phyloP scores from a whole-genome alignment of 306 rosid species.

The Rosa chinensis region DNA sequence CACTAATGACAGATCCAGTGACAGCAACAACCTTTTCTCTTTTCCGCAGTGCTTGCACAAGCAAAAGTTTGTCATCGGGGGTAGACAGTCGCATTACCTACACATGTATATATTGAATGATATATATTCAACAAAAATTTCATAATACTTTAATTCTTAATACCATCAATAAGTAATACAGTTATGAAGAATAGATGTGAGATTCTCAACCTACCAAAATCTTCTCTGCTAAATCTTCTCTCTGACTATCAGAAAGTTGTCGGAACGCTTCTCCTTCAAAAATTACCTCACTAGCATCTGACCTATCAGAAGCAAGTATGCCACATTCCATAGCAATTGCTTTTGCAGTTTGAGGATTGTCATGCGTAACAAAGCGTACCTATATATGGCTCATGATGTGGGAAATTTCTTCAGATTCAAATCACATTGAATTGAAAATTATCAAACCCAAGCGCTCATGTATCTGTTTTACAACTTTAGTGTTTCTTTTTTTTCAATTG shows the following conservation, averaged over 20 bases:
- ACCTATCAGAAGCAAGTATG: constrained; percentile 52
- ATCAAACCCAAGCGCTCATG: background rate
- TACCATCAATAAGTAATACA: background rate
- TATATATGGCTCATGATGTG: constrained; percentile 17
- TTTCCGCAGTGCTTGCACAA: constrained; percentile 78
- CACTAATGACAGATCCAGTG: constrained; percentile 90
- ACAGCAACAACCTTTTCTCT: constrained; percentile 78
- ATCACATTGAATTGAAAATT: background rate
- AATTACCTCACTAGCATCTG: constrained; percentile 54
- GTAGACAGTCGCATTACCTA: constrained; percentile 95
- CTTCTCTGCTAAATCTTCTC: constrained; percentile 60
- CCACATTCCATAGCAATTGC: constrained; percentile 96
- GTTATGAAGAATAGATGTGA: background rate
- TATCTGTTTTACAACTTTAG: background rate
- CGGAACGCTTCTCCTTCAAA: constrained; percentile 82
- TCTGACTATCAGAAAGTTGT: constrained; percentile 40
- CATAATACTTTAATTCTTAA: constrained; percentile 3
- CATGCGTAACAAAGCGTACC: constrained; percentile 94
- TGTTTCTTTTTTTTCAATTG: no score
- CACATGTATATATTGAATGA: background rate
- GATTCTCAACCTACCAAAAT: constrained; percentile 49
- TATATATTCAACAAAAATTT: background rate
- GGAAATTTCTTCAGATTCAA: background rate
- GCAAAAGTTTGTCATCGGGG: constrained; percentile 82
- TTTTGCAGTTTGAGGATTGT: constrained; percentile 80